Evolutionary conservation across 768 basidiomycete species (phyloP).

Genomic region (Russula olivacea): DNA sequence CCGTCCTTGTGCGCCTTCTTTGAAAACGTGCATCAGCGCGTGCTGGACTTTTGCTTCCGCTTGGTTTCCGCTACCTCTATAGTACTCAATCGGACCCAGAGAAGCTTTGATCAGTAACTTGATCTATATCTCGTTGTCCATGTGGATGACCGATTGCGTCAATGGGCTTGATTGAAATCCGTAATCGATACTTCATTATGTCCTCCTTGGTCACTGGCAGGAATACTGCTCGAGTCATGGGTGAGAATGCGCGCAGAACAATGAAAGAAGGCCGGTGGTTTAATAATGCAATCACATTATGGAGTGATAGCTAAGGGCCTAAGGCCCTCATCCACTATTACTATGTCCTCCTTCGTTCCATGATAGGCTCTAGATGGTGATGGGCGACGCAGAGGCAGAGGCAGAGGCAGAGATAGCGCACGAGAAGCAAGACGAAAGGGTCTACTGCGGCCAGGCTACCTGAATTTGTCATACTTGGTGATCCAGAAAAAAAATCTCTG

Average conservation of each 20-base stretch:
- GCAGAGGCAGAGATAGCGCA: neutral
- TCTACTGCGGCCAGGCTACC: neutral
- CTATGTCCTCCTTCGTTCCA: neutral
- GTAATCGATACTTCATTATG: neutral
- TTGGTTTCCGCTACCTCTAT: neutral
- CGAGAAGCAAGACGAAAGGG: neutral
- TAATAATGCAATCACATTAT: neutral
- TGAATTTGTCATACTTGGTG: neutral
- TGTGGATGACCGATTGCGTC: neutral
- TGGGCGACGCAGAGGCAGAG: neutral
- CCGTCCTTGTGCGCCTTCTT: neutral
- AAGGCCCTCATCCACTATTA: neutral
- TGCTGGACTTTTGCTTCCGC: neutral
- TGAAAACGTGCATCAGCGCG: neutral
- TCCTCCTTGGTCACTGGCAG: neutral
- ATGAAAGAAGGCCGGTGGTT: neutral
- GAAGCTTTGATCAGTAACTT: neutral
- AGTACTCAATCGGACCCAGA: neutral
- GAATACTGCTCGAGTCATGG: neutral
- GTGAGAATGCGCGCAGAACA: neutral
- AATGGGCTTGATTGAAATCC: neutral
- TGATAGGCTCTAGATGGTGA: neutral
- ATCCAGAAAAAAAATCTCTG: neutral
- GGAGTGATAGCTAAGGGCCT: neutral
- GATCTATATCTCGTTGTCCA: neutral